phyloP scores from a whole-genome alignment of 345 rosid genomes.

The Aquilaria yunnanensis region DNA sequence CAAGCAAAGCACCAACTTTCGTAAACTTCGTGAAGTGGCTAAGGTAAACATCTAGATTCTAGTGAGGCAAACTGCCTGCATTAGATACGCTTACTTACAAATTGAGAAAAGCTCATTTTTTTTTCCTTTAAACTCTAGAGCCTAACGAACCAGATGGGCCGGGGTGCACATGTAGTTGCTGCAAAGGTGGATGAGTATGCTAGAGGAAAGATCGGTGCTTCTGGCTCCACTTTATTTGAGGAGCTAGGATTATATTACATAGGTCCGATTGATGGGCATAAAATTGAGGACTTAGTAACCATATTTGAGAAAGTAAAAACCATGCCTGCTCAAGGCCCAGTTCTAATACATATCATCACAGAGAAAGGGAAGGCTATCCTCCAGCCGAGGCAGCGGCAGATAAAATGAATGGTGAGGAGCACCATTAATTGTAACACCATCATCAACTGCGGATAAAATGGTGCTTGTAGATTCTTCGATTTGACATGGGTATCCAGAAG shows the following conservation, averaged over 20 bases:
- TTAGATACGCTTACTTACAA: too few species aligned
- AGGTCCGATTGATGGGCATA: slow-evolving; percentile 64
- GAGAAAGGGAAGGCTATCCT: slow-evolving; percentile 78
- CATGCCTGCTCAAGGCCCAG: slow-evolving; percentile 74
- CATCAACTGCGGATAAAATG: background rate
- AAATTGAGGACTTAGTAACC: slow-evolving; percentile 52
- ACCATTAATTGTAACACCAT: background rate
- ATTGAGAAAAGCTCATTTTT: background rate
- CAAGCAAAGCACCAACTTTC: slow-evolving; percentile 53
- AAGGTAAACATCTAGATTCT: slow-evolving; percentile 27
- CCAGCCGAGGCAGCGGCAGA: slow-evolving; percentile 71
- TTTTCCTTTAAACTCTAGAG: slow-evolving; percentile 22
- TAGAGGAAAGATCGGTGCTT: slow-evolving; percentile 54
- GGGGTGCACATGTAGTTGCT: slow-evolving; percentile 49
- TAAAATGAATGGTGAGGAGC: slow-evolving; percentile 62
- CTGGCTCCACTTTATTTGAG: slow-evolving; percentile 56
- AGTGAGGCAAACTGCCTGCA: too few species aligned
- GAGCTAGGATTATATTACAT: slow-evolving; percentile 67
- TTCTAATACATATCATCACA: slow-evolving; percentile 59
- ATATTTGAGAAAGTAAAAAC: slow-evolving; percentile 53
- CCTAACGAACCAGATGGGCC: slow-evolving; percentile 55
- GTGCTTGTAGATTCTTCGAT: slow-evolving; percentile 4
- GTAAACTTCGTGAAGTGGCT: slow-evolving; percentile 65
- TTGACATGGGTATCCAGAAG: too few species aligned
- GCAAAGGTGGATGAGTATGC: slow-evolving; percentile 72